These are phyloP conservation scores for Malbranchea zuffiana DNA, from an alignment of 2,329 filamentous ascomycete genomes.

Conservation along the genomic window DNA sequence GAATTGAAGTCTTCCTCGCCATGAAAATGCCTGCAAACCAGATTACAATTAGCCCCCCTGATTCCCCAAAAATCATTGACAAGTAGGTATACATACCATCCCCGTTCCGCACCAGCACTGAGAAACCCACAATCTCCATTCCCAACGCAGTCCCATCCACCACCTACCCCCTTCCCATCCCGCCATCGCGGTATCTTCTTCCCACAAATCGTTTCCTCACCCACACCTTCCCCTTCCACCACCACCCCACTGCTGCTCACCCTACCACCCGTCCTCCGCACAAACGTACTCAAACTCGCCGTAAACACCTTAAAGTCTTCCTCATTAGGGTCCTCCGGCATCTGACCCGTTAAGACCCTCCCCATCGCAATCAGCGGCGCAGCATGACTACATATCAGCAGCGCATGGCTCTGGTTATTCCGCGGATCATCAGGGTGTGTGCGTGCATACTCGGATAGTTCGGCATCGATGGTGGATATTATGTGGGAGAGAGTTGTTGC, in stretches of 20 bases:
- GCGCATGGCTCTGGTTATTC: conserved; percentile 39
- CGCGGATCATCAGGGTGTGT: conserved; percentile 48
- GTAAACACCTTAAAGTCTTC: conserved; percentile 83
- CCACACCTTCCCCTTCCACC: conserved; percentile 13
- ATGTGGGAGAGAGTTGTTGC: conserved; percentile 59
- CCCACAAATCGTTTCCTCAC: conserved; percentile 8
- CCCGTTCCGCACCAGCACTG: conserved; percentile 67
- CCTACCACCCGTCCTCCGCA: conserved; percentile 27
- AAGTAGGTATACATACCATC: conserved; percentile 53
- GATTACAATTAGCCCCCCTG: conserved; percentile 17
- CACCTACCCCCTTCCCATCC: conserved; percentile 51
- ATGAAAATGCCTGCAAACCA: conserved; percentile 33
- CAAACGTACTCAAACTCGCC: conserved; percentile 64
- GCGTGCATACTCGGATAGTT: conserved; percentile 30
- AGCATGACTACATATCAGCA: conserved; percentile 81
- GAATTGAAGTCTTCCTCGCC: conserved; percentile 38
- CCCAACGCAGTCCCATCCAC: conserved; percentile 66
- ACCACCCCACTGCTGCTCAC: conserved; percentile 17
- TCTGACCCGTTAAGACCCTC: conserved; percentile 63
- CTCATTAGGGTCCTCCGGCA: conserved; percentile 58
- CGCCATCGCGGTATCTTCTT: conserved; percentile 41
- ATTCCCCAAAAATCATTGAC: background rate
- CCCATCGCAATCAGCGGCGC: conserved; percentile 81
- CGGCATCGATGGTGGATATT: conserved; percentile 58
- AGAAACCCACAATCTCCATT: conserved; percentile 84